phyloP scores from a whole-genome alignment of 495 filamentous ascomycete genomes.

The Clohesyomyces aquaticus region DNA sequence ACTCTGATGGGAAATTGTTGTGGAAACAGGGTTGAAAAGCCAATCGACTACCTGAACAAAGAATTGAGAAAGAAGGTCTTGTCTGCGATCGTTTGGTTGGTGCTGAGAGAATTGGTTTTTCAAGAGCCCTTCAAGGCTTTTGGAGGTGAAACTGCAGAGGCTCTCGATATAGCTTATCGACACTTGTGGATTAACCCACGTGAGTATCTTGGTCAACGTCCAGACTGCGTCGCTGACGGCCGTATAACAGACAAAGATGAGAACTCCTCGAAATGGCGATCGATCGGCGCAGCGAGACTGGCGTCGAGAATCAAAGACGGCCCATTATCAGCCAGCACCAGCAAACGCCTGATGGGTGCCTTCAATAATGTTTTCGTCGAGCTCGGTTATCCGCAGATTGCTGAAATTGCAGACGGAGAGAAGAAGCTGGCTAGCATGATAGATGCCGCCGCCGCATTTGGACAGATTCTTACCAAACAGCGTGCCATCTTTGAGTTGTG shows the following conservation, averaged over 20 bases:
- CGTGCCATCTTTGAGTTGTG: background rate
- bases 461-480: background rate
- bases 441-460: background rate
- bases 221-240: too few species aligned
- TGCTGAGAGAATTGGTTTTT: background rate
- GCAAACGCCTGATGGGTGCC: background rate
- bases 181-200: background rate
- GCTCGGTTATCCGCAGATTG: background rate
- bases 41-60: background rate
- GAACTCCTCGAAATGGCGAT: constrained; percentile 5
- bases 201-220: background rate
- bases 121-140: background rate
- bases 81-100: background rate
- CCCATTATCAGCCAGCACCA: background rate
- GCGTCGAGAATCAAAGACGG: background rate
- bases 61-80: background rate
- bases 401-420: background rate
- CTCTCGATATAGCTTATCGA: background rate
- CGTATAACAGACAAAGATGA: constrained; percentile 3
- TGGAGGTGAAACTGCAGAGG: background rate
- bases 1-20: background rate
- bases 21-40: background rate
- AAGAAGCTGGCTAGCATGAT: background rate
- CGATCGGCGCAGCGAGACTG: background rate
- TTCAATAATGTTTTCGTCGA: background rate